Conservation (phyloP, 2,329 filamentous ascomycete genomes). For the Aspergillus fijiensis region DNA sequence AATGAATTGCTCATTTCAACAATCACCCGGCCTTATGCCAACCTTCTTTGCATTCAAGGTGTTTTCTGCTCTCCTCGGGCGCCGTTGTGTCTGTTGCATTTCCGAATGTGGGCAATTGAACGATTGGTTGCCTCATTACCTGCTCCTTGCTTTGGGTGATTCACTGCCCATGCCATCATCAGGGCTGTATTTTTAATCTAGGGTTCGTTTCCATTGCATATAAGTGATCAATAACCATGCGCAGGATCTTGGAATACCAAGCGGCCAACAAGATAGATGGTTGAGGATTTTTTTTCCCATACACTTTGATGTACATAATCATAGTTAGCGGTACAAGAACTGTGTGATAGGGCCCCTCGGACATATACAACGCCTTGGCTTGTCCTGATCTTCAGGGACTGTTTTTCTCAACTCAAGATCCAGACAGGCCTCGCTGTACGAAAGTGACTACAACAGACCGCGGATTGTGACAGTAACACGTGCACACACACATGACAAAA, state of each 20-base stretch:
- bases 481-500: too few relatives aligned
- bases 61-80: not conserved
- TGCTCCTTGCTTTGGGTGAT: not conserved
- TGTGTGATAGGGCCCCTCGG: not conserved
- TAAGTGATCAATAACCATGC: constrained; percentile 7
- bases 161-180: not conserved
- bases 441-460: not conserved
- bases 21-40: not conserved
- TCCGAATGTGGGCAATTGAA: not conserved
- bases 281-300: constrained; percentile 5
- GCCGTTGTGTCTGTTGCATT: not conserved
- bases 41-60: constrained; percentile 10
- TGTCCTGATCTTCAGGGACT: not conserved
- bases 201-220: constrained; percentile 18
- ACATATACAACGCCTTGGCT: not conserved
- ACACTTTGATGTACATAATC: constrained; percentile 25
- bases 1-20: not conserved
- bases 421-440: not conserved
- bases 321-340: constrained; percentile 12
- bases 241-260: constrained; percentile 11
- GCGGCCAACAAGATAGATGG: constrained; percentile 21
- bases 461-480: too few relatives aligned
- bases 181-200: constrained; percentile 4
- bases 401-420: not conserved
- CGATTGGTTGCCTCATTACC: not conserved